Conservation (phyloP, 169 alveolate species). For the Ichthyophthirius multifiliis region DNA sequence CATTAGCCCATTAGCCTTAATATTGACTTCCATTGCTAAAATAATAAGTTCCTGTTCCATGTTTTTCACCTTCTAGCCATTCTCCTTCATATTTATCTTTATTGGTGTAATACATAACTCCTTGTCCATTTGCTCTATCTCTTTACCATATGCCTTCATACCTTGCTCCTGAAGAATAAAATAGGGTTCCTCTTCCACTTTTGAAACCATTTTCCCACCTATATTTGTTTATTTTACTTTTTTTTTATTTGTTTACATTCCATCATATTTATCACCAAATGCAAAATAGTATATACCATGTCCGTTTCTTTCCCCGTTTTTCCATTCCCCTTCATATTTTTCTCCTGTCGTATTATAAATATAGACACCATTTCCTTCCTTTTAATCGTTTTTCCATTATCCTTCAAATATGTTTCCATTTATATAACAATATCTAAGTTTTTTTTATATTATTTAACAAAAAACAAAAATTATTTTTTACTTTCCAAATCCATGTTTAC, state of each 20-base stretch:
- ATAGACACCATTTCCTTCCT: conserved; percentile 34
- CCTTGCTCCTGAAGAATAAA: conserved; percentile 29
- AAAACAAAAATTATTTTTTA: too few relatives aligned
- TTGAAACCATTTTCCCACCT: conserved; percentile 45
- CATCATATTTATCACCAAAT: conserved; percentile 30
- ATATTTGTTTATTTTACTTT: background rate
- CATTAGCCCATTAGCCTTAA: conserved; percentile 49
- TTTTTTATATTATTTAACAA: too few relatives aligned
- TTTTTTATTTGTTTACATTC: background rate
- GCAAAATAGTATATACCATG: conserved; percentile 23
- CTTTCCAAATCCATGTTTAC: conserved; percentile 33
- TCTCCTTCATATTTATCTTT: conserved; percentile 42
- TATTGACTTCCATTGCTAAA: conserved; percentile 56
- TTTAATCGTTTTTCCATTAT: conserved; percentile 32
- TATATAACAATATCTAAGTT: conserved; percentile 18
- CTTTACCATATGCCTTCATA: conserved; percentile 53
- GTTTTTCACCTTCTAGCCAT: conserved; percentile 39
- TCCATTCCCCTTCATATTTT: conserved; percentile 44
- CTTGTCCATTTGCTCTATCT: conserved; percentile 40
- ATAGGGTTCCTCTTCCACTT: conserved; percentile 25
- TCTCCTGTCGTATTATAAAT: conserved; percentile 34
- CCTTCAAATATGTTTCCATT: conserved; percentile 35
- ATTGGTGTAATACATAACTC: conserved; percentile 6
- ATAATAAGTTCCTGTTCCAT: conserved; percentile 51
- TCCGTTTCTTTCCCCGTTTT: conserved; percentile 45